Percentiles rank a stretch among this genome's conserved stretches.
Evolutionary conservation across 495 filamentous ascomycete species (phyloP).

Genomic region (Parathielavia hyrcaniae): DNA sequence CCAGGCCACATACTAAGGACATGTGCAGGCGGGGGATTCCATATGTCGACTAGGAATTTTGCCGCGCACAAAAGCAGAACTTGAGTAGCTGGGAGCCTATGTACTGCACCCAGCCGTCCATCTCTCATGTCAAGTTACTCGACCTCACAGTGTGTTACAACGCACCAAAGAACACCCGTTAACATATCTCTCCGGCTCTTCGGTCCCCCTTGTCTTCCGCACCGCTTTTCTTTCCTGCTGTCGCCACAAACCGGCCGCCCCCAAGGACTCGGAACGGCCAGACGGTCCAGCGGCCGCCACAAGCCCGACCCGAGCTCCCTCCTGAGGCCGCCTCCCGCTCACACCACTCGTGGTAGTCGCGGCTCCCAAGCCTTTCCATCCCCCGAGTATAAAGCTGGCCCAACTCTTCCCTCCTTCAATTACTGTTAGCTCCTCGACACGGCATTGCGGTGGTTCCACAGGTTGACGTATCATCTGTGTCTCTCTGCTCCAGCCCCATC

Average conservation of each 20-base stretch:
- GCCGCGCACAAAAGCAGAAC: conserved; percentile 3
- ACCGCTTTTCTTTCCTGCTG: neutral
- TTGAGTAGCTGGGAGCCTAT: conserved; percentile 3
- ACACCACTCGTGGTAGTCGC: neutral
- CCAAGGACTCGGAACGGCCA: neutral
- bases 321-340: neutral
- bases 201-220: neutral
- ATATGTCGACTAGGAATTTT: neutral
- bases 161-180: neutral
- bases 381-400: conserved; percentile 1
- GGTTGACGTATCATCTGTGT: neutral
- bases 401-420: neutral
- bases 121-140: neutral
- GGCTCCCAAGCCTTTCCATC: neutral
- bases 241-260: neutral
- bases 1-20: neutral
- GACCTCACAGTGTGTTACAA: conserved; percentile 3
- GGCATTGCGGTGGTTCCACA: neutral
- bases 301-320: neutral
- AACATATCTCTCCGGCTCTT: neutral
- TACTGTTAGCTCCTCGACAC: neutral
- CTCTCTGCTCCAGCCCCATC: neutral
- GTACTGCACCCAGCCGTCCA: neutral
- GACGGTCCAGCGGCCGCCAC: neutral
- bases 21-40: conserved; percentile 11